Percentiles rank a stretch among this genome's conserved stretches.
These are phyloP conservation scores for Hapsidospora chrysogenum DNA, from an alignment of 495 filamentous ascomycete genomes.

Conservation along the genomic window DNA sequence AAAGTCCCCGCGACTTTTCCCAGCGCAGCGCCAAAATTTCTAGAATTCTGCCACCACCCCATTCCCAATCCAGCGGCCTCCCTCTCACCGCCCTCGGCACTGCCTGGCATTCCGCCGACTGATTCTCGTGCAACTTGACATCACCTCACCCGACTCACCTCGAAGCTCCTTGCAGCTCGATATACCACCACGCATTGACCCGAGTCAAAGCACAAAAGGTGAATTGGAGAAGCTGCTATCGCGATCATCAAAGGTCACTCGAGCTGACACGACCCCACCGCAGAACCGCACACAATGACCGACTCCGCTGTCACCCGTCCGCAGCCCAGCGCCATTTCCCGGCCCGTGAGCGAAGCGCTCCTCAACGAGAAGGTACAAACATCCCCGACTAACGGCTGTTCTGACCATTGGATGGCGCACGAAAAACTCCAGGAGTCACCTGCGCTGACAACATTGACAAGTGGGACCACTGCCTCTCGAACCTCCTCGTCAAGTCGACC, in stretches of 20 bases:
- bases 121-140: constrained; percentile 2
- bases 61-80: not conserved
- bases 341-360: constrained; percentile 83
- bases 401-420: not conserved
- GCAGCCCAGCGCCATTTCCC: constrained; percentile 26
- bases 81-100: constrained; percentile 3
- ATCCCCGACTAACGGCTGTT: not conserved
- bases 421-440: too few relatives aligned
- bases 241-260: not conserved
- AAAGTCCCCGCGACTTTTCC: not conserved
- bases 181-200: too few relatives aligned
- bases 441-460: constrained; percentile 18
- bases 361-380: constrained; percentile 79
- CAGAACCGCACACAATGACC: constrained; percentile 17
- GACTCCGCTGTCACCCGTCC: constrained; percentile 20
- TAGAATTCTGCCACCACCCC: constrained; percentile 2
- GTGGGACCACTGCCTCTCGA: constrained; percentile 98
- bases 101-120: not conserved
- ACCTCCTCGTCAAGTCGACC: constrained; percentile 83
- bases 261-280: not conserved
- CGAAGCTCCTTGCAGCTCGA: not conserved
- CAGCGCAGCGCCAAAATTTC: constrained; percentile 1
- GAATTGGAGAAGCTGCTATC: not conserved
- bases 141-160: constrained; percentile 3
- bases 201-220: too few relatives aligned